Conservation (phyloP, 768 basidiomycete species). For the Amyloporia xantha region DNA sequence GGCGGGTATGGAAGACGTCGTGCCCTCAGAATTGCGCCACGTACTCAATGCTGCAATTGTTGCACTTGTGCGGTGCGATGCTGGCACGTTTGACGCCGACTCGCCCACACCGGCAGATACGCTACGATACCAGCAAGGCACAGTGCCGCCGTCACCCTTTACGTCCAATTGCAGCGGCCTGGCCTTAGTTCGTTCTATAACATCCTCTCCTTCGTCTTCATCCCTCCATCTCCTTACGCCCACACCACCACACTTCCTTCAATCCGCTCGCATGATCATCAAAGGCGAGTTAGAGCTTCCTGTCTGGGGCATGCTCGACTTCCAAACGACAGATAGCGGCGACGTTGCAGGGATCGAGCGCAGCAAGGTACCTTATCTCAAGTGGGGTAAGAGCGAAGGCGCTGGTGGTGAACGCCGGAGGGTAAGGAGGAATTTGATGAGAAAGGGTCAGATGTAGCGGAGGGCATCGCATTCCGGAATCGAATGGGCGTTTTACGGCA, state of each 20-base stretch:
- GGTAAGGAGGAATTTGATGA: slow-evolving; percentile 83
- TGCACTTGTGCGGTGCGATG: slow-evolving; percentile 55
- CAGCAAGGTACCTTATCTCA: slow-evolving; percentile 67
- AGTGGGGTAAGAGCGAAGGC: slow-evolving; percentile 66
- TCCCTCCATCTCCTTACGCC: slow-evolving; percentile 81
- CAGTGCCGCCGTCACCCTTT: slow-evolving; percentile 47
- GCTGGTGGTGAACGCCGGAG: slow-evolving; percentile 66
- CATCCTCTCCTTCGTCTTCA: slow-evolving; percentile 41
- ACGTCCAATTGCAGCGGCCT: slow-evolving; percentile 67
- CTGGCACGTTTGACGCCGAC: slow-evolving; percentile 31
- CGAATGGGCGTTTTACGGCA: not conserved
- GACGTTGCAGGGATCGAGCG: slow-evolving; percentile 48
- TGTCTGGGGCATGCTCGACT: slow-evolving; percentile 82
- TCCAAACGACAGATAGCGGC: slow-evolving; percentile 34
- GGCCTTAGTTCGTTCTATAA: slow-evolving; percentile 59
- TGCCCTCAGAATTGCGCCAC: slow-evolving; percentile 54
- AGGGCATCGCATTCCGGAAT: not conserved
- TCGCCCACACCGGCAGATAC: not conserved
- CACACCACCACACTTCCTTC: slow-evolving; percentile 44
- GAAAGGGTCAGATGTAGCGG: slow-evolving; percentile 63
- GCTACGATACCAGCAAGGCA: slow-evolving; percentile 58
- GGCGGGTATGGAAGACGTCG: slow-evolving; percentile 73
- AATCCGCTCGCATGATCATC: slow-evolving; percentile 44
- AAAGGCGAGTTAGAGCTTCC: slow-evolving; percentile 89
- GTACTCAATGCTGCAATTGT: slow-evolving; percentile 81